These are phyloP conservation scores for Tuber calosporum DNA, from an alignment of 495 filamentous ascomycete genomes.

Conservation along the genomic window DNA sequence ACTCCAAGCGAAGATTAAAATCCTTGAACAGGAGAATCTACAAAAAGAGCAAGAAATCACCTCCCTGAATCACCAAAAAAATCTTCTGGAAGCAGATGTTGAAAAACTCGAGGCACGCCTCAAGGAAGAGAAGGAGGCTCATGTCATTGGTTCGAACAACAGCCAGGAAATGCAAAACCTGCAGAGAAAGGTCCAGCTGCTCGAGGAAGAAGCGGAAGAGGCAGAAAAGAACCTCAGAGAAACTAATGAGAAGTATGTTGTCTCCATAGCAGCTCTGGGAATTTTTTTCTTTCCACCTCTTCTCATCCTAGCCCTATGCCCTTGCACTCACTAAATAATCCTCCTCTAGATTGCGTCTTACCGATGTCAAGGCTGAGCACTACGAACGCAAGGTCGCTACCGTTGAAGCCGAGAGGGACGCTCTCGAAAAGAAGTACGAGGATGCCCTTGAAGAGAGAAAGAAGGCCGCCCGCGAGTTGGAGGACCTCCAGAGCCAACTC, in stretches of 20 bases:
- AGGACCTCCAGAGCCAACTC: slow-evolving; percentile 80
- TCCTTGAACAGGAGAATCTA: slow-evolving; percentile 87
- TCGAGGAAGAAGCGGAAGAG: slow-evolving; percentile 96
- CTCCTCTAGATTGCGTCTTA: slow-evolving; percentile 75
- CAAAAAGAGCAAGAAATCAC: slow-evolving; percentile 96
- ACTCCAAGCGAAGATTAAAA: slow-evolving; percentile 75
- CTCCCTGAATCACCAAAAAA: slow-evolving; percentile 86
- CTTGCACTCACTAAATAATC: slow-evolving; percentile 23
- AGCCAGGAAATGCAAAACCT: slow-evolving; percentile 81
- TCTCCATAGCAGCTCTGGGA: slow-evolving; percentile 22
- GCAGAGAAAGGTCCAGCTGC: slow-evolving; percentile 82
- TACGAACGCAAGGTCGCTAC: slow-evolving; percentile 99
- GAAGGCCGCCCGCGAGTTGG: slow-evolving; percentile 79
- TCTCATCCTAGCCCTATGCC: neutral
- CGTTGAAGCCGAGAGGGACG: slow-evolving; percentile 76
- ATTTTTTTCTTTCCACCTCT: slow-evolving; percentile 8
- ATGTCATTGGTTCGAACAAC: slow-evolving; percentile 64
- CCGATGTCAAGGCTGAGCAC: slow-evolving; percentile 97
- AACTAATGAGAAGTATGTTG: slow-evolving; percentile 90
- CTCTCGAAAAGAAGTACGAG: slow-evolving; percentile 95
- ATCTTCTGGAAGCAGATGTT: slow-evolving; percentile 75
- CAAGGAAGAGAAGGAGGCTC: slow-evolving; percentile 69
- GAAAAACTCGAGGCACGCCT: slow-evolving; percentile 76
- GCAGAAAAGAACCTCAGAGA: slow-evolving; percentile 90
- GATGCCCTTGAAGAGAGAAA: slow-evolving; percentile 85